A percentile compares a stretch with the other conserved stretches of the same genome.
Conservation (phyloP, 2,329 filamentous ascomycete species). For the Botrytis porri region DNA sequence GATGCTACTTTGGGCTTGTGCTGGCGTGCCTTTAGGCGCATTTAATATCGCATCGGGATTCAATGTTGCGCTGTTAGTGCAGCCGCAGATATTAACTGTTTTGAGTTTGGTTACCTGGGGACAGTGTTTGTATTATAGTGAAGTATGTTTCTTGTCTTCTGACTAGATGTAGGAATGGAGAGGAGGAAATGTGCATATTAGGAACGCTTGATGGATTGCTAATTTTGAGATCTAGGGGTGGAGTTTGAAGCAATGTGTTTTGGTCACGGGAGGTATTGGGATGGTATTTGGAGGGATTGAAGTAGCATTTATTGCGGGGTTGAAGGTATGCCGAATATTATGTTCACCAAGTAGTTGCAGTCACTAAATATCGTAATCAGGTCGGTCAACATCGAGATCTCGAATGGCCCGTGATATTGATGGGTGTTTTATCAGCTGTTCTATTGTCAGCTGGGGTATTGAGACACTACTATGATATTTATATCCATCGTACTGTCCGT, state of each 20-base stretch:
- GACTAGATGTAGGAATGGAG: not conserved
- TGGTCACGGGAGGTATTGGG: constrained; percentile 51
- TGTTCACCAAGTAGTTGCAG: not conserved
- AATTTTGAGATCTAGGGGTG: constrained; percentile 45
- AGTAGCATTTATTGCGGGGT: constrained; percentile 55
- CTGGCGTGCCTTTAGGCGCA: constrained; percentile 61
- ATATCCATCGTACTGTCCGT: constrained; percentile 60
- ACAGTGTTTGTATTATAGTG: constrained; percentile 44
- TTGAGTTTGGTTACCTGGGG: constrained; percentile 39
- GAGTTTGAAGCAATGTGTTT: constrained; percentile 48
- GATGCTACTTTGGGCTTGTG: constrained; percentile 70
- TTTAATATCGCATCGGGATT: constrained; percentile 38
- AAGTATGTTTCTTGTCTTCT: constrained; percentile 37
- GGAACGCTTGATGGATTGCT: not conserved
- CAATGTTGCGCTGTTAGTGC: constrained; percentile 37
- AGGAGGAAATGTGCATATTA: not conserved
- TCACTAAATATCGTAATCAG: constrained; percentile 4
- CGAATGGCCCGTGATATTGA: constrained; percentile 61
- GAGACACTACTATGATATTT: constrained; percentile 69
- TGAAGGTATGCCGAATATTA: constrained; percentile 34
- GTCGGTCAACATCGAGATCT: constrained; percentile 42
- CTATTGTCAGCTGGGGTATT: constrained; percentile 65
- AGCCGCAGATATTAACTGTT: constrained; percentile 38
- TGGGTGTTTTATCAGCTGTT: constrained; percentile 62
- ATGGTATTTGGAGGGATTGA: constrained; percentile 58